A percentile compares a stretch with the other conserved stretches of the same genome.
Evolutionary conservation across 495 filamentous ascomycete genomes (phyloP).

Genomic region (Melanomma pulvis-pyrius): DNA sequence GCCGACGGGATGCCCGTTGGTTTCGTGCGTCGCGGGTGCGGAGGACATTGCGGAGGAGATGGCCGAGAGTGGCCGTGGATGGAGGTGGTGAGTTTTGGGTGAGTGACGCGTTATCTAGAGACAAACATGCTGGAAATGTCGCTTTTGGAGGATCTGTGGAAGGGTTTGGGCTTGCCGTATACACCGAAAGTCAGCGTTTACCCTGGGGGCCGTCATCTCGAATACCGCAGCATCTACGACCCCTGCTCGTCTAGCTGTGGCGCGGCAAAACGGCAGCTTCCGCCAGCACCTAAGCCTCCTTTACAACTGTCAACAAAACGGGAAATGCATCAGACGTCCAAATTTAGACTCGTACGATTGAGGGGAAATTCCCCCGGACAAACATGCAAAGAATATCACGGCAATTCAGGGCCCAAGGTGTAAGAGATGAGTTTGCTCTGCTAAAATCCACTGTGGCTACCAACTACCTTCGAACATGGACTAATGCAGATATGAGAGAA

Average conservation of each 20-base stretch:
- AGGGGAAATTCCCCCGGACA: neutral
- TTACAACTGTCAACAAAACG: neutral
- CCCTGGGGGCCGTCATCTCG: neutral
- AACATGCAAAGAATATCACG: no score
- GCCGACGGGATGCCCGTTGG: slow-evolving; percentile 20
- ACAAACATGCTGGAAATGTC: slow-evolving; percentile 1
- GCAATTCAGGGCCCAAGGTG: no score
- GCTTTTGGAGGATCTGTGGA: neutral
- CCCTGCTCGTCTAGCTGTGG: neutral
- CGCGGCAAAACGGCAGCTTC: neutral
- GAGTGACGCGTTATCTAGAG: neutral
- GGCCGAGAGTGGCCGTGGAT: neutral
- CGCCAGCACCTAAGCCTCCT: neutral
- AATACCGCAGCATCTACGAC: neutral
- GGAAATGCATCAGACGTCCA: slow-evolving; percentile 2
- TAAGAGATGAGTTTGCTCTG: no score
- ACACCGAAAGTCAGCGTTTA: neutral
- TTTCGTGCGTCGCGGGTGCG: slow-evolving; percentile 9
- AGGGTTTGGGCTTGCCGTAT: neutral
- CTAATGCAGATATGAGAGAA: neutral
- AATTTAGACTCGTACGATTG: neutral
- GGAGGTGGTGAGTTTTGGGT: neutral
- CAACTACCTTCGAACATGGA: neutral
- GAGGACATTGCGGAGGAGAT: slow-evolving; percentile 23
- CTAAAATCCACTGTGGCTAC: no score